Conservation (phyloP, 352 stramenopile genomes). For the Phytophthora podocarpi region DNA sequence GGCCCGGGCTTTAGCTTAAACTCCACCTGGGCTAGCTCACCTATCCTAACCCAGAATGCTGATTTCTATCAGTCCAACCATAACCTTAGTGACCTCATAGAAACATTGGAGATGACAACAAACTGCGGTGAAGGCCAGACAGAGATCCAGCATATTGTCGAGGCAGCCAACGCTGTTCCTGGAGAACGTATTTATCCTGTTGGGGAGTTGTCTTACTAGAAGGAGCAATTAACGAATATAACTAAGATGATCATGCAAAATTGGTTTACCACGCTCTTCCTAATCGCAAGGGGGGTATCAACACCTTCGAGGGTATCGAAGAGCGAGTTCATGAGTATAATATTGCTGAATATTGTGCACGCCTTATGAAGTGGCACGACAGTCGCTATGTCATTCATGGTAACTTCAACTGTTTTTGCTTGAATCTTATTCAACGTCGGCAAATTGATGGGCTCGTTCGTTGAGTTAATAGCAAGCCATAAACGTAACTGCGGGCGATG, state of each 20-base stretch:
- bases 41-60: no score
- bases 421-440: not conserved
- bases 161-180: no score
- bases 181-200: no score
- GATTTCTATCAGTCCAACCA: no score
- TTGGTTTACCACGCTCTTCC: constrained; percentile 1
- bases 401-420: not conserved
- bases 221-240: not conserved
- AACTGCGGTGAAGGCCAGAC: no score
- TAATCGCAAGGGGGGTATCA: not conserved
- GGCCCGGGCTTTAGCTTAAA: no score
- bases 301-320: not conserved
- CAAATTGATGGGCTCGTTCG: not conserved
- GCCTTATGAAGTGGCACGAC: not conserved
- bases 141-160: no score
- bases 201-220: no score
- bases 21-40: no score
- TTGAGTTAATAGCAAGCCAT: not conserved
- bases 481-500: no score
- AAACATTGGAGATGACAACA: no score
- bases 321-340: not conserved
- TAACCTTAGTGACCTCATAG: no score
- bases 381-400: not conserved
- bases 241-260: not conserved
- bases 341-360: not conserved